A percentile compares a stretch with the other conserved stretches of the same genome.
phyloP scores from a whole-genome alignment of 2,329 filamentous ascomycete species.

The Zymoseptoria ardabiliae region DNA sequence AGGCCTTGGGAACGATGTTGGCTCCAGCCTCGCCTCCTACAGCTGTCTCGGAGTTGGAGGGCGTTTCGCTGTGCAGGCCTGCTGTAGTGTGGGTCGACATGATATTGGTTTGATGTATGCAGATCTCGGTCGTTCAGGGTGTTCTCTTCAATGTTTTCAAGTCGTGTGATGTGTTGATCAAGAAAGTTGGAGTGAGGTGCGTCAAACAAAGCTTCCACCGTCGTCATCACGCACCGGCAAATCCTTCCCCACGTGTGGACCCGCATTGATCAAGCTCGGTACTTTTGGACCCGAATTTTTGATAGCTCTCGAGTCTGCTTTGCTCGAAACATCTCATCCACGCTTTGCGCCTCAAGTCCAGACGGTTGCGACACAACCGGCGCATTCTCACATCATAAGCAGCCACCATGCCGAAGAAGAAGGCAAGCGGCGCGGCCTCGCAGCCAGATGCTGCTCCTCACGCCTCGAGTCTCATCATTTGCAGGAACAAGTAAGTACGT shows the following conservation, averaged over 20 bases:
- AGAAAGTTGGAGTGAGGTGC: not conserved
- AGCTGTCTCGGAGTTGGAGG: slow-evolving; percentile 24
- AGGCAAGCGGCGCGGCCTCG: slow-evolving; percentile 16
- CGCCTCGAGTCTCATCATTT: slow-evolving; percentile 51
- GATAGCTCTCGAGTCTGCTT: not conserved
- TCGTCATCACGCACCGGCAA: not conserved
- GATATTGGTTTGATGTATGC: not conserved
- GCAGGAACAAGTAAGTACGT: slow-evolving; percentile 59
- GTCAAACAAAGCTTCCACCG: not conserved
- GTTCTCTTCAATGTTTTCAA: not conserved
- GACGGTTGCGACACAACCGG: not conserved
- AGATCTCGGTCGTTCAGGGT: not conserved
- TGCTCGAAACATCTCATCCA: not conserved
- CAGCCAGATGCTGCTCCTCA: slow-evolving; percentile 26
- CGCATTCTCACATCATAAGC: not conserved
- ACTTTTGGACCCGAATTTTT: not conserved
- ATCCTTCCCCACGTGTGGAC: not conserved
- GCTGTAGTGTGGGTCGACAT: slow-evolving; percentile 12
- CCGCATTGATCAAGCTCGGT: not conserved
- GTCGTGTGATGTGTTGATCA: not conserved
- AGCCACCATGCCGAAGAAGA: slow-evolving; percentile 29
- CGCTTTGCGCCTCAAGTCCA: not conserved
- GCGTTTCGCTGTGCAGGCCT: slow-evolving; percentile 18
- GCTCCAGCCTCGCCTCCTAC: slow-evolving; percentile 11
- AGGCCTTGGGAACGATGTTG: slow-evolving; percentile 18